Evolutionary conservation across 2,329 filamentous ascomycete species (phyloP), one percentile per base, ranked within the genome.

Genomic region (Fusarium succisae): DNA sequence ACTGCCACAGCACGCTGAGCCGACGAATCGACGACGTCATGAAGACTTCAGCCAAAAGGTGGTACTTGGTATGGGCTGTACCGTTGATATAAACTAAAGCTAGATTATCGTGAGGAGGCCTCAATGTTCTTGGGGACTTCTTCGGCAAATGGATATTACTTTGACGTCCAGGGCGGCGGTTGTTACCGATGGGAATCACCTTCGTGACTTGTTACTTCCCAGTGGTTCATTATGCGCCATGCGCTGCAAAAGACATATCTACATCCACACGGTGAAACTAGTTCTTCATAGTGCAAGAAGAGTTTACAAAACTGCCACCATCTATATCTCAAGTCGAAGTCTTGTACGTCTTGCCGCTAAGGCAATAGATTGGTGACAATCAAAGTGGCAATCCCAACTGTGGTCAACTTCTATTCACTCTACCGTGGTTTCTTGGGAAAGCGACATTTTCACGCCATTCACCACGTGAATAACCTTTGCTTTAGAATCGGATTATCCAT

Each of bases 51-150:
- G 32, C 13, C 32, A 35, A 35, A 15, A 15, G 6, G 32, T 15
- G 13, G 32, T 35, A 0, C 1, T 0, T 35, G 32, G 13, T 1
- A 35, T 35, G 6, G 32, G 32, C 13, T 35, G 0, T 35, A 35
- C 32, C 32, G 32, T 8, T 35, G 14, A 35, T 35, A 15, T 35
- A 35, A 1, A 35, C 32, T 8, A 15, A 14, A 35, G 13, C 32
- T 35, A 35, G 32, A 35, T 15, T 15, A 35, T 0, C 32, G 0
- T 6, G 1, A 35, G 13, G 32, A 35, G 32, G 0, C 6, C 14
- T 15, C 32, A 1, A 8, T 35, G 1, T 35, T 15, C 32, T 35
- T 15, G 2, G 0, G 6, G 32, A 35, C 32, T 0, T 0, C 32
- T 35, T 35, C 0, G 32, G 32, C 32, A 0, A 35, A 35, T 35